These are phyloP conservation scores for Urochloa ruziziensis DNA, from an alignment of 176 grass and related monocot species.

Conservation along the genomic window DNA sequence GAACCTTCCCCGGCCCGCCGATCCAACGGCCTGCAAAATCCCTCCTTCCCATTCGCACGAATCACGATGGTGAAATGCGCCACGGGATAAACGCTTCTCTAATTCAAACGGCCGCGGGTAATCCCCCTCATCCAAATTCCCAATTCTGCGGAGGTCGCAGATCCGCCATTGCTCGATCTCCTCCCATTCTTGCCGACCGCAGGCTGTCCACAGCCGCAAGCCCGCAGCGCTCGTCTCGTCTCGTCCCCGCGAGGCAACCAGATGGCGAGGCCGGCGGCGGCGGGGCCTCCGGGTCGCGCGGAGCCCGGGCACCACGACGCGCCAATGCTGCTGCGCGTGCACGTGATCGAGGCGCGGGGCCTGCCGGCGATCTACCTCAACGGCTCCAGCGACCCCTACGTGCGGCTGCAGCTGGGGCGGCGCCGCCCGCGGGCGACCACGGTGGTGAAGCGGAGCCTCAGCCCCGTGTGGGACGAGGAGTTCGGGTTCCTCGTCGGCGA, in stretches of 20 bases:
- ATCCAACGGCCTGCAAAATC: slow-evolving; percentile 4
- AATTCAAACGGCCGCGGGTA: slow-evolving; percentile 43
- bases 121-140: slow-evolving; percentile 28
- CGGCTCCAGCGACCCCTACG: slow-evolving; percentile 76
- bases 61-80: not conserved
- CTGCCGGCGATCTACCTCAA: slow-evolving; percentile 55
- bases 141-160: not conserved
- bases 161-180: slow-evolving; percentile 22
- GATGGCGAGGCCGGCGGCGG: not conserved
- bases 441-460: slow-evolving; percentile 68
- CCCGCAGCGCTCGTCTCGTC: not conserved
- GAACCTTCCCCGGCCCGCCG: not conserved
- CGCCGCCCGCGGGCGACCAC: slow-evolving; percentile 60
- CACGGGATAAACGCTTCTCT: slow-evolving; percentile 22
- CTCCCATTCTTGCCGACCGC: not conserved
- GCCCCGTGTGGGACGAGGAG: slow-evolving; percentile 82
- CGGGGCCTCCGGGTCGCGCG: not conserved
- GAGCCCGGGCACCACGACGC: slow-evolving; percentile 29
- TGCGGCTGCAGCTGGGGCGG: slow-evolving; percentile 71
- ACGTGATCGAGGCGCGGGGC: slow-evolving; percentile 79
- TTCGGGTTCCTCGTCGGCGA: slow-evolving; percentile 74
- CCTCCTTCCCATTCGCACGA: not conserved
- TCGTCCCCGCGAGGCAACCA: not conserved
- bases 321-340: slow-evolving; percentile 79
- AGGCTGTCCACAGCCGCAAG: too few species aligned